Evolutionary conservation across 305 asterid species (phyloP), one percentile per base, ranked within the genome.

Genomic region (Andrographis paniculata): DNA sequence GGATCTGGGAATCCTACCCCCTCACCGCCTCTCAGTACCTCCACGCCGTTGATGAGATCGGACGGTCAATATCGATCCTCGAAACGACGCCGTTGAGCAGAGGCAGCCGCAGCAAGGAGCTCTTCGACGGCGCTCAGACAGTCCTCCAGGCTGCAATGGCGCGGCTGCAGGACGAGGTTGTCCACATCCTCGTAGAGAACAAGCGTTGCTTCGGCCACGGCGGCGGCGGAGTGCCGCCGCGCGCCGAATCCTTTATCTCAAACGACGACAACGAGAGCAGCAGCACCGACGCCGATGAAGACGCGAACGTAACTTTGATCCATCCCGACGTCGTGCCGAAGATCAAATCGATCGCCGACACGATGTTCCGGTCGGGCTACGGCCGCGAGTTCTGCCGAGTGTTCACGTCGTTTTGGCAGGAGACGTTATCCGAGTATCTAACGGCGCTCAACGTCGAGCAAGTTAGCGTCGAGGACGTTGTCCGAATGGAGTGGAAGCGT

Each of bases 401-500:
- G 18, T 80, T 77, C 58, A 49, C 64, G n/a, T 51, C 60, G 18
- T 80, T 80, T 66, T 75, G 85, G 94, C 71, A 63, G 43, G 59
- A 62, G 39, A 52, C 66, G 20, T 36, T 75, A 59, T 55, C 67
- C 15, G 80, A 83, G 33, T 63, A 77, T 52, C 31, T 78, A 50
- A 60, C 45, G 8, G 28, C 59, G 55, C 73, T 75, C 41, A 52
- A 52, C n/a, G 35, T 84, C 15, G 67, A 73, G 42, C 66, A 53
- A 17, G 42, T 67, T 49, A 66, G 88, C 70, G 59, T 84, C 14
- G 92, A 78, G 48, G 92, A 80, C 37, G 92, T 84, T 58, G 66
- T 64, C 33, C 72, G 58, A 17, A 73, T 80, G 92, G 88, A 84
- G 58, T 84, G 94, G 94, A 57, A 64, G 18, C 20, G 33, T 56